phyloP scores from a whole-genome alignment of 495 filamentous ascomycete species.

The Podospora tetraspora region DNA sequence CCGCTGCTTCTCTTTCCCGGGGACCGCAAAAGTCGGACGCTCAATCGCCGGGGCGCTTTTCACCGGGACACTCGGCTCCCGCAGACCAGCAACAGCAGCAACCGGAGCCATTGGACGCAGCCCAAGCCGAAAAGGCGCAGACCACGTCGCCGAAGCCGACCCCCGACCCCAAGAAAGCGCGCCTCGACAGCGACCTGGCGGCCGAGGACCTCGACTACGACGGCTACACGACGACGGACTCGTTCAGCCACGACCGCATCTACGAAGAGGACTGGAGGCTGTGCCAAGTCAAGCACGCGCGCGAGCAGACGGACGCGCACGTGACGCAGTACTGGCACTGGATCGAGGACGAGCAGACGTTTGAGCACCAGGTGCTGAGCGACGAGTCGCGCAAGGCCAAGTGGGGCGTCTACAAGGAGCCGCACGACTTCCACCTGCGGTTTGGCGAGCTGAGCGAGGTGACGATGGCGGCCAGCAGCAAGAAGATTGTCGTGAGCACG shows the following conservation, averaged over 20 bases:
- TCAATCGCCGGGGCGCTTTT: neutral
- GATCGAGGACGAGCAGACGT: conserved; percentile 28
- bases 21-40: neutral
- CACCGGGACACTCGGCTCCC: neutral
- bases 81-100: neutral
- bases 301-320: conserved; percentile 30
- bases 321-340: conserved; percentile 51
- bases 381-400: conserved; percentile 32
- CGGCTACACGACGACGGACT: conserved; percentile 43
- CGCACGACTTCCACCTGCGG: conserved; percentile 40
- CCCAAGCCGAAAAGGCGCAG: neutral
- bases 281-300: conserved; percentile 42
- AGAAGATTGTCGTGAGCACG: conserved; percentile 32
- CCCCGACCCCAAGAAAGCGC: conserved; percentile 13
- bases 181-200: neutral
- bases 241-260: conserved; percentile 35
- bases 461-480: conserved; percentile 27
- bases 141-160: neutral
- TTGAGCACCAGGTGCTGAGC: conserved; percentile 47
- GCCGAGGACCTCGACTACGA: conserved; percentile 33
- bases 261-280: conserved; percentile 42
- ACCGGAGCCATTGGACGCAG: neutral
- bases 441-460: conserved; percentile 37
- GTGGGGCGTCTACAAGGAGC: conserved; percentile 44
- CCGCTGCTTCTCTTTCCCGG: neutral